Evolutionary conservation across 2,329 filamentous ascomycete genomes (phyloP), one percentile per base, ranked within the genome.

Genomic region (Byssoonygena ceratinophila): DNA sequence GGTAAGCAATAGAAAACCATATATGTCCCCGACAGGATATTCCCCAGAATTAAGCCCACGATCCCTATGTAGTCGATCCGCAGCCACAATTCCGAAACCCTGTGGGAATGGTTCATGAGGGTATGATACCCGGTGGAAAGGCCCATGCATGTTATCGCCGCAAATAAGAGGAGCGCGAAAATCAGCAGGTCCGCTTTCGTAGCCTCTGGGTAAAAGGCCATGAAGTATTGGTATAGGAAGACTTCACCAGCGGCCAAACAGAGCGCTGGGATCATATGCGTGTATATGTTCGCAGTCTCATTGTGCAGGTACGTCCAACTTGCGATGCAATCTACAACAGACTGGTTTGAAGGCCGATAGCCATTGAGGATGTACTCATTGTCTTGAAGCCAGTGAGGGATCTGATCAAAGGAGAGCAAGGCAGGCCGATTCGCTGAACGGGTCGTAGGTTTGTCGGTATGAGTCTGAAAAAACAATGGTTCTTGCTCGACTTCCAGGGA

Each of bases 271-370:
- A 87, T 61, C 9, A 87, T 73, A 64, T 87, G 84, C 1, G 80
- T 77, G 65, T 83, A 86, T 61, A 87, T 85, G 65, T 87, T 87
- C 41, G 85, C 78, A 6, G 78, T 78, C 64, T 83, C 79, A 63
- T 83, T 85, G 68, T 87, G 82, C 12, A 85, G 61, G 64, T 84
- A 81, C 45, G 72, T 67, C 22, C 85, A 70, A 39, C 76, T 81
- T 37, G 74, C 68, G 53, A 79, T 71, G 22, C 80, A 85, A 51
- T 70, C 74, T 12, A 63, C 54, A 66, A 80, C 83, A 0, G 82
- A 85, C 53, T 76, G 75, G 2, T 79, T 81, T 23, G 74, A 73
- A 0, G 78, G 77, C 34, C 83, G 78, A 68, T 87, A 87, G 56
- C 81, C 80, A 23, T 75, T 76, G 51, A 73, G 73, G 53, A 87